Evolutionary conservation across 2,329 filamentous ascomycete genomes (phyloP).

Genomic region (Cercospora sp.): DNA sequence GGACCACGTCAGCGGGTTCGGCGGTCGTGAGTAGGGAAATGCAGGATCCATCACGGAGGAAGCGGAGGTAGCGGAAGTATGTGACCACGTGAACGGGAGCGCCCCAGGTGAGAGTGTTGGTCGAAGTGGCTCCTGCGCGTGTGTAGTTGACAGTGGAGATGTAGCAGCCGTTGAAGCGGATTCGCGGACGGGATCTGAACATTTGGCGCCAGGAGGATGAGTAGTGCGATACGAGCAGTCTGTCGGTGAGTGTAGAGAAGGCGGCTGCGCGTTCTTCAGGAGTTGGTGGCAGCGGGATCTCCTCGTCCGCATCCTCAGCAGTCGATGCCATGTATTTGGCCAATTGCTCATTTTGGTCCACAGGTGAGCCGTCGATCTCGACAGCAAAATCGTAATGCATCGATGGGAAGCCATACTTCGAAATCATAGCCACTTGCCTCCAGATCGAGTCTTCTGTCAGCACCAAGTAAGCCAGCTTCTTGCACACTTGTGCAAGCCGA

Average conservation of each 20-base stretch:
- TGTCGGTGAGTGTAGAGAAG: slow-evolving; percentile 30
- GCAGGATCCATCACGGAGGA: slow-evolving; percentile 84
- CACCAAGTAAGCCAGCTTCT: slow-evolving; percentile 80
- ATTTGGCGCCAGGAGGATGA: slow-evolving; percentile 58
- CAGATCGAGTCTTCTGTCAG: slow-evolving; percentile 83
- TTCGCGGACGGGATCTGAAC: slow-evolving; percentile 78
- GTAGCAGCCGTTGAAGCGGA: slow-evolving; percentile 94
- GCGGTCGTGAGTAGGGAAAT: slow-evolving; percentile 78
- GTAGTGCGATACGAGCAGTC: slow-evolving; percentile 36
- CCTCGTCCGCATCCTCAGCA: slow-evolving; percentile 23
- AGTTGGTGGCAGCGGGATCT: slow-evolving; percentile 27
- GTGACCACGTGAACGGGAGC: slow-evolving; percentile 92
- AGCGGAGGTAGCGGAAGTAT: slow-evolving; percentile 94
- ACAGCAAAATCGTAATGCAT: slow-evolving; percentile 82
- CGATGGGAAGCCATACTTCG: slow-evolving; percentile 63
- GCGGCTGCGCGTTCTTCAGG: slow-evolving; percentile 29
- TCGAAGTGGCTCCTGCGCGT: slow-evolving; percentile 72
- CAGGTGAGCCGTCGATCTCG: slow-evolving; percentile 54
- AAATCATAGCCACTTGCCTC: slow-evolving; percentile 70
- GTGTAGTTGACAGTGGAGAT: slow-evolving; percentile 97
- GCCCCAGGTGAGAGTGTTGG: slow-evolving; percentile 72
- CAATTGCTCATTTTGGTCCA: slow-evolving; percentile 31
- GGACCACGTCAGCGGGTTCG: slow-evolving; percentile 85
- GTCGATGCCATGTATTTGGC: slow-evolving; percentile 29
- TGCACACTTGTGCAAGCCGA: slow-evolving; percentile 79